Evolutionary conservation across 768 basidiomycete genomes (phyloP), one percentile per base, ranked within the genome.

Genomic region (Collybia mongolica): DNA sequence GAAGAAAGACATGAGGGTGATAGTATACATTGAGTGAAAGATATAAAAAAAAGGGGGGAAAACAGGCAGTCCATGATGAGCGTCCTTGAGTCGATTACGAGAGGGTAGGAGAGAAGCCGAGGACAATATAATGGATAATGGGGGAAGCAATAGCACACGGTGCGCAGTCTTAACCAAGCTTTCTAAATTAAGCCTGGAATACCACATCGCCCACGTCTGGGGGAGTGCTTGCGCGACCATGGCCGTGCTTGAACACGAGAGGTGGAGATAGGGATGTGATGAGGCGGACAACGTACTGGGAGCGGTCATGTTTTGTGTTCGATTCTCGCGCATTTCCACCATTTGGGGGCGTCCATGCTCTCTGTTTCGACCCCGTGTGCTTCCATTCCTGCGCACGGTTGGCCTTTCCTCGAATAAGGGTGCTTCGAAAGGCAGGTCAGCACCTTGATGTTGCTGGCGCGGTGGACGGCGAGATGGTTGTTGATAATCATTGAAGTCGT

Each of bases 281-380:
- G 75, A 80, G 74, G 79, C 76, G 72, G 77, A 81, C 70, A 81
- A 83, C 80, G 81, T 83, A 83, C 81, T 82, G 66, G 73, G 65
- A 71, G 74, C 56, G 59, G 71, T 63, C 65, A 68, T 66, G 66
- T 61, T 66, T 63, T 61, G 61, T 52, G 58, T 62, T 54, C 67
- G 67, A 54, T 60, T 58, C 51, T 65, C 65, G 44, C 59, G 65
- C 50, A 59, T 52, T 37, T 68, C 64, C 32, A 54, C 23, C 28
- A 46, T 56, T 44, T 56, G 65, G 45, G 57, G 44, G 15, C 57
- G 55, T 46, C 70, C 65, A 54, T 61, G 64, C 36, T 68, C 68
- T 48, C 63, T 64, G 38, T 59, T 59, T 38, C 61, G 55, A 24
- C 59, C 69, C 18, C 66, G 64, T 39, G 50, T 54, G 46, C 59